Base-by-base conservation (phyloP, 441 rosid species). In the Geranium incanum region DNA sequence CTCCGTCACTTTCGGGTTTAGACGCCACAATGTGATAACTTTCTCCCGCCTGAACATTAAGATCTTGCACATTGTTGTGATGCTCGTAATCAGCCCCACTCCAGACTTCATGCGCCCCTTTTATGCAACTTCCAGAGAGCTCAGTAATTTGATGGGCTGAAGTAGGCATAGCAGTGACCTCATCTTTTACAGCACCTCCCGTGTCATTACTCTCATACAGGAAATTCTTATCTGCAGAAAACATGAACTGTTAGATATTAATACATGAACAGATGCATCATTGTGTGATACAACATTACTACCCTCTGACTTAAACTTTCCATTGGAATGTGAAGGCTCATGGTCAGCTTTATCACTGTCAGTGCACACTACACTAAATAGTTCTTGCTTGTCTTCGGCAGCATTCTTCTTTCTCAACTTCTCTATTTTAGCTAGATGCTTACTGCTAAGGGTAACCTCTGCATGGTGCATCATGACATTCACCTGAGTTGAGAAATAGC, bases 401-500 rank as follows among this genome's bases (percentile, higher is more conserved):
- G 75, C 80, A 78, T 95, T 97, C 77, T 80, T 84, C 76, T 48
- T 65, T 78, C 86, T 92, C 81, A 90, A 70, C 48, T 15, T 75
- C 72, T 78, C 69, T 3, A 95, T 78, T 45, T 89, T 91, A 69
- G 75, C 43, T 1, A 6, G 36, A 65, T 89, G 93, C 76, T 84
- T 83, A 19, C 84, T 81, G 41, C 72, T 71, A 69, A 86, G 62
- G 39, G 59, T 68, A 6, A 87, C 92, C 37, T 95, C 90, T 2
- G 85, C 79, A 6, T 88, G 80, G 75, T 95, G 98, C 12, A 81
- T 92, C 82, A 95, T 79, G 75, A 95, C 89, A 71, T 95, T 95
- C 70, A 94, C 95, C 98, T 93, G 64, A 59, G 64, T 59, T 57
- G 6, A 6, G 3, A 59, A 59, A 59, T 28, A 59, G 28, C 64